Conservation (phyloP, 257 asterid species). For the Nicotiana tomentosiformis region DNA sequence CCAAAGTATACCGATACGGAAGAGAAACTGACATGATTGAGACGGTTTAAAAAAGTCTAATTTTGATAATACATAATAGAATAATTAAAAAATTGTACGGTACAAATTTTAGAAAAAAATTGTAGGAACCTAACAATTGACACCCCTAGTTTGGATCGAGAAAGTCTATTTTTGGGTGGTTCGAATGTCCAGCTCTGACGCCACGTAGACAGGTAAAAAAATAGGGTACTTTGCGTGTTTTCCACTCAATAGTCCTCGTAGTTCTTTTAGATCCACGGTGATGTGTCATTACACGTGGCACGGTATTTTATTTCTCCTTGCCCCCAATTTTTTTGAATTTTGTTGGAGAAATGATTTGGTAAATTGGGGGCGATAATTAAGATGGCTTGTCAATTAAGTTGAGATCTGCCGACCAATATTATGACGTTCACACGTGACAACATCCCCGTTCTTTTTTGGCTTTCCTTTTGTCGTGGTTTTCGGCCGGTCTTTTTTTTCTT, state of each 20-base stretch:
- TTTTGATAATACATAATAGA: too few species aligned
- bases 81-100: too few species aligned
- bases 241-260: slow-evolving; percentile 32
- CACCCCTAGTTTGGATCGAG: neutral
- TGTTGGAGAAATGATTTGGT: neutral
- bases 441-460: slow-evolving; percentile 10
- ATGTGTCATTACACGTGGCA: neutral
- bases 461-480: slow-evolving; percentile 16
- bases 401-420: slow-evolving; percentile 29
- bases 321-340: neutral
- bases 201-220: slow-evolving; percentile 27
- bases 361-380: neutral
- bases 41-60: too few species aligned
- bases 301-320: neutral
- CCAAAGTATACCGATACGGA: too few species aligned
- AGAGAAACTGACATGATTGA: too few species aligned
- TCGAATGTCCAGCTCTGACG: slow-evolving; percentile 33
- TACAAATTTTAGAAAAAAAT: too few species aligned
- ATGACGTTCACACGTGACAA: slow-evolving; percentile 30
- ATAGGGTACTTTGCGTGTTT: slow-evolving; percentile 50
- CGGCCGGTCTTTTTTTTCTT: slow-evolving; percentile 28
- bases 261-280: neutral
- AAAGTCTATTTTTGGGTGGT: neutral
- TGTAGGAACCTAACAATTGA: too few species aligned
- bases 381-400: slow-evolving; percentile 21